phyloP scores from a whole-genome alignment of 345 rosid genomes.

The Clausena lansium region DNA sequence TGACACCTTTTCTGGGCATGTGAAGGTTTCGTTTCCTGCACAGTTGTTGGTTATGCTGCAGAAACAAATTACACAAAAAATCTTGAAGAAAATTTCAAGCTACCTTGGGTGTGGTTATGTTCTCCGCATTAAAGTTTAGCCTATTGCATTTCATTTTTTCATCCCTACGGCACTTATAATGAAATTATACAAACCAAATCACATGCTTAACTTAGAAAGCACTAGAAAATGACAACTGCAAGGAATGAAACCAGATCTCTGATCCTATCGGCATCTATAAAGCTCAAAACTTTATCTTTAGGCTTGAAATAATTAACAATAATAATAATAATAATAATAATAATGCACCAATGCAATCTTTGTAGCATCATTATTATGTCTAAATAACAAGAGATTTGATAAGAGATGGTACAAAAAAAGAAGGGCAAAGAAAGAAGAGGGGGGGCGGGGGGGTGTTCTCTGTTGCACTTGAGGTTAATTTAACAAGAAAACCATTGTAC shows the following conservation, averaged over 20 bases:
- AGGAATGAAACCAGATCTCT: neutral
- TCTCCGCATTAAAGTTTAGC: no score
- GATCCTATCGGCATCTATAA: neutral
- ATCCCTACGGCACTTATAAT: no score
- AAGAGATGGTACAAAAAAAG: neutral
- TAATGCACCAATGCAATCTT: neutral
- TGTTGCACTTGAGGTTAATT: conserved; percentile 13
- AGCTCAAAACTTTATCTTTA: neutral
- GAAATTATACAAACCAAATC: no score
- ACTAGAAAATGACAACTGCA: neutral
- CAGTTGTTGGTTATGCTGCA: no score
- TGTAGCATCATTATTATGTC: conserved; percentile 5
- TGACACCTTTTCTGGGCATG: neutral
- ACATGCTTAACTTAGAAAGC: neutral
- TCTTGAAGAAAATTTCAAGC: no score
- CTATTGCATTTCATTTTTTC: no score
- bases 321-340: neutral
- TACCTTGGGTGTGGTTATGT: no score
- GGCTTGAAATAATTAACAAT: neutral
- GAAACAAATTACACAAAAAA: no score
- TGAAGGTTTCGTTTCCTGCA: no score
- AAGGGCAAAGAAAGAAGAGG: no score
- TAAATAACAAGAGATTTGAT: neutral
- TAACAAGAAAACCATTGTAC: conserved; percentile 9
- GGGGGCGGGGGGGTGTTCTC: neutral